Base-by-base conservation (phyloP, 148 eudicot species). In the Amaranthus palmeri region DNA sequence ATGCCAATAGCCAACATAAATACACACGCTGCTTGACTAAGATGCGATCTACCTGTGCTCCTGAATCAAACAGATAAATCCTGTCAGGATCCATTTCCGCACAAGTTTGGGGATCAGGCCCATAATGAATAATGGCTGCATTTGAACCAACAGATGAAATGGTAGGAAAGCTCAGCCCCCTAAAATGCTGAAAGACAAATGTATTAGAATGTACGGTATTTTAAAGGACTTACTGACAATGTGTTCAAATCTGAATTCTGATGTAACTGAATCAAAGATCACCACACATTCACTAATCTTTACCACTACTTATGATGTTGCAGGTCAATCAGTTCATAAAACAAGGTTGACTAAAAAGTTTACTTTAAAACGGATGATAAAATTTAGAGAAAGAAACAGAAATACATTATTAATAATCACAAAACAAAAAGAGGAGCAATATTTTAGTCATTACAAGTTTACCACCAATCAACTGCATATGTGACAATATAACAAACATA, bases 131-230 rank as follows among this genome's bases (percentile, higher is more conserved):
- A 14, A 95, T 85, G 54, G 99, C 99, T 8, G 92, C 99, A 88
- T 95, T 89, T 71, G 97, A 78, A 72, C 98, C 97, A 73, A 91
- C 96, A 5, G 99, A 91, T 67, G 99, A 95, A 72, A 91, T 91
- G 36, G 99, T 95, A 15, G 93, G 97, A 77, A 91, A 95, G 81
- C 99, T 91, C 80, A 95, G 79, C 67, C 99, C 99, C 84, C 75
- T 88, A 80, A 89, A 95, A 72, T 88, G 90, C 99, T 95, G 87
- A 62, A 81, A 46, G 70, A 4, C 68, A 41, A 54, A 67, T 15
- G 15, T 10, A 64, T 42, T 1, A 12, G 13, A 72, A 65, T 25
- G 48, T 56, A 5, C 58, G 63, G 7, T 47, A 61, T 40, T 15
- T 59, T 5, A 9, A 8, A 48, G 40, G 25, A 13, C 49, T 54